A percentile compares a stretch with the other conserved stretches of the same genome.
These are phyloP conservation scores for Thozetella sp. DNA, from an alignment of 495 filamentous ascomycete species.

Conservation along the genomic window DNA sequence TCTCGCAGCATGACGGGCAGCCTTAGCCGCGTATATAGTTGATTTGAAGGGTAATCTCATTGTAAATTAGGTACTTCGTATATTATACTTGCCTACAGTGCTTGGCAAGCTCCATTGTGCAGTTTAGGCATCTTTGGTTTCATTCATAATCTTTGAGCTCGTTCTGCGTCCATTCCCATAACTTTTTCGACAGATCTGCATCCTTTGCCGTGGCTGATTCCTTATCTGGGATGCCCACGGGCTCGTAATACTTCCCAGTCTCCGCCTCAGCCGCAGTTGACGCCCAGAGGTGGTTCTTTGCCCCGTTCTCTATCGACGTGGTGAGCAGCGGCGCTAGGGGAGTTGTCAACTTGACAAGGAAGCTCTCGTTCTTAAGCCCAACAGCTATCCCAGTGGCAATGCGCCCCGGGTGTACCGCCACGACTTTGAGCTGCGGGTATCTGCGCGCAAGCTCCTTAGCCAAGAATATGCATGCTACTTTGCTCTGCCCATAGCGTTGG, in stretches of 20 bases:
- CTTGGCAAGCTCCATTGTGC: too few species aligned
- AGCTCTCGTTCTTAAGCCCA: slow-evolving; percentile 9
- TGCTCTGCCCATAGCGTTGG: slow-evolving; percentile 60
- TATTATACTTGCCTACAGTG: too few species aligned
- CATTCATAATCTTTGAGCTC: not conserved
- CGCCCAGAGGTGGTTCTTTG: slow-evolving; percentile 11
- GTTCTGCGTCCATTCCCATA: not conserved
- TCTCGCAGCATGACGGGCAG: too few species aligned
- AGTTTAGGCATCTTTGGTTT: too few species aligned
- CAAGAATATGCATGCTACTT: slow-evolving; percentile 65
- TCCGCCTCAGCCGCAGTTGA: slow-evolving; percentile 7
- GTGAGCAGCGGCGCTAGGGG: slow-evolving; percentile 2
- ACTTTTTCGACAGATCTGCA: not conserved
- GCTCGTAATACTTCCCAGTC: slow-evolving; percentile 12
- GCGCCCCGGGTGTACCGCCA: slow-evolving; percentile 63
- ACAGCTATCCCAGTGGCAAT: slow-evolving; percentile 9
- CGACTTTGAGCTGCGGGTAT: slow-evolving; percentile 54
- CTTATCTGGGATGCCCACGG: not conserved
- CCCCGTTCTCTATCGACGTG: slow-evolving; percentile 3
- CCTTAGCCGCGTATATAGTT: too few species aligned
- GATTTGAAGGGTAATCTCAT: too few species aligned
- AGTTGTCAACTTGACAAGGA: not conserved
- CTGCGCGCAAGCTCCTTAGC: slow-evolving; percentile 56
- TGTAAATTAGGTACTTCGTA: too few species aligned
- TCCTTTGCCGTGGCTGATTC: not conserved